phyloP scores from a whole-genome alignment of 1,284 basidiomycete species.

The Mycena sp. region DNA sequence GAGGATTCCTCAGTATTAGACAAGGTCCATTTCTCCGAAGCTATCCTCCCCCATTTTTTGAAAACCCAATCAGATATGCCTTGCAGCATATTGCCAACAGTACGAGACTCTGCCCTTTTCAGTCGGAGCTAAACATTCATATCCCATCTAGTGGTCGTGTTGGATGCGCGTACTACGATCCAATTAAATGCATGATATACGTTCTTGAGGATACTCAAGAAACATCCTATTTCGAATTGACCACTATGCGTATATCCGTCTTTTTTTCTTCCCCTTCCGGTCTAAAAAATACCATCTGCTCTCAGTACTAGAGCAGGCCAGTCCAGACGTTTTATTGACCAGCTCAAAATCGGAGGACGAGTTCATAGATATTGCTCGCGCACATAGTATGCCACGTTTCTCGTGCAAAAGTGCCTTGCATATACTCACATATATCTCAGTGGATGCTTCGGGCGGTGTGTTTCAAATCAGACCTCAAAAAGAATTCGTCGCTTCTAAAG shows the following conservation, averaged over 20 bases:
- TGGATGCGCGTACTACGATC: slow-evolving; percentile 85
- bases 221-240: slow-evolving; percentile 77
- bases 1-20: not conserved
- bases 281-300: slow-evolving; percentile 17
- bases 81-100: slow-evolving; percentile 65
- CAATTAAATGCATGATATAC: slow-evolving; percentile 69
- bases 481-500: slow-evolving; percentile 73
- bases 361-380: slow-evolving; percentile 76
- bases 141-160: slow-evolving; percentile 61
- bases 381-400: slow-evolving; percentile 64
- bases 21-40: slow-evolving; percentile 28
- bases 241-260: slow-evolving; percentile 62
- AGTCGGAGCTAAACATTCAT: not conserved
- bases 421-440: slow-evolving; percentile 52
- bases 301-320: slow-evolving; percentile 85
- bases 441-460: slow-evolving; percentile 63
- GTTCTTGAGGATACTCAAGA: slow-evolving; percentile 89
- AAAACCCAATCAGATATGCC: slow-evolving; percentile 51
- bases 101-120: slow-evolving; percentile 36
- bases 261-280: not conserved
- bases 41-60: not conserved
- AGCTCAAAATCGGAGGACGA: slow-evolving; percentile 81
- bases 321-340: slow-evolving; percentile 75
- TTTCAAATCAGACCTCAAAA: slow-evolving; percentile 84
- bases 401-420: slow-evolving; percentile 40